phyloP scores from a whole-genome alignment of 306 rosid species.

The Cicer chorassanicum region DNA sequence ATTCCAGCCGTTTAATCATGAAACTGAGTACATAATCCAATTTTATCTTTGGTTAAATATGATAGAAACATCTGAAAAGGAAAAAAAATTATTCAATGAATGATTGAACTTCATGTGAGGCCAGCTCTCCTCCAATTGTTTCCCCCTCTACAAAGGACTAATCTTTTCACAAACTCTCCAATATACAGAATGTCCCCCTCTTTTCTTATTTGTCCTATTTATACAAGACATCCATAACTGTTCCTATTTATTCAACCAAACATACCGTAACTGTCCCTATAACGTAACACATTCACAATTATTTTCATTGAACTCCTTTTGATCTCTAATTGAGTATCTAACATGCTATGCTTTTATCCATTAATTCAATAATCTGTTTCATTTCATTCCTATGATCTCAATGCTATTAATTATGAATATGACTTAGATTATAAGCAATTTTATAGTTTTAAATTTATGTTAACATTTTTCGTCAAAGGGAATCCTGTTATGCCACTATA shows the following conservation, averaged over 20 bases:
- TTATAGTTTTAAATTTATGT: neutral
- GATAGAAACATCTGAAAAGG: neutral
- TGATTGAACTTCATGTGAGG: neutral
- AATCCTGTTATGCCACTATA: neutral
- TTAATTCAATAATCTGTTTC: neutral
- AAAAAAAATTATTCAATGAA: neutral
- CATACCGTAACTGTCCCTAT: neutral
- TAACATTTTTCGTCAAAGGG: neutral
- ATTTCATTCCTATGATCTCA: neutral
- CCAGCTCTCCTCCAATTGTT: constrained; percentile 7
- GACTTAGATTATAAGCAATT: neutral
- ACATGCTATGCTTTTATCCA: neutral
- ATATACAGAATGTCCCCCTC: neutral
- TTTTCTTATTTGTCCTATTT: neutral
- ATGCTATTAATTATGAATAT: neutral
- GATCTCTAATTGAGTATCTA: neutral
- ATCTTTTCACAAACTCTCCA: too few relatives aligned
- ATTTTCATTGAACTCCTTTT: neutral
- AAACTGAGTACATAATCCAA: neutral
- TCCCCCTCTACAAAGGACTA: neutral
- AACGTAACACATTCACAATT: neutral
- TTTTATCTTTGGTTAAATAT: neutral
- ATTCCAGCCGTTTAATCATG: too few relatives aligned
- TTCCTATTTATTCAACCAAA: neutral
- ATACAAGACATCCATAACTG: neutral